A percentile compares a stretch with the other conserved stretches of the same genome.
Conservation (phyloP, 306 rosid genomes). For the Parietaria judaica region DNA sequence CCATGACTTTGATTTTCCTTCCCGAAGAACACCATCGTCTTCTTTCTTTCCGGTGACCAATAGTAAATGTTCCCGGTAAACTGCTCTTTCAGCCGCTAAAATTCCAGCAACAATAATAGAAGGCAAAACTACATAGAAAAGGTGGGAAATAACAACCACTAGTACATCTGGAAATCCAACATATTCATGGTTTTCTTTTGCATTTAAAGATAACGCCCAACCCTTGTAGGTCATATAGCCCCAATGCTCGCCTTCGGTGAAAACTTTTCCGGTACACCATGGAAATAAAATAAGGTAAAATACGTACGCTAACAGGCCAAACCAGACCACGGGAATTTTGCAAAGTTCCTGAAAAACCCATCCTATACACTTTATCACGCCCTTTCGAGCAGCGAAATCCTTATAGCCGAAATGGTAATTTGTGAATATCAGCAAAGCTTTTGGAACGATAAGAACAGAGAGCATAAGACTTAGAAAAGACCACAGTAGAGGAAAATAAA, state of each 20-base stretch:
- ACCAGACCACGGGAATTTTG: constrained; percentile 50
- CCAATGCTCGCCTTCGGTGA: constrained; percentile 43
- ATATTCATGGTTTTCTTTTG: constrained; percentile 41
- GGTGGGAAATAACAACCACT: constrained; percentile 86
- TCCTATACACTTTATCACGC: constrained; percentile 38
- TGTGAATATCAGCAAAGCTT: constrained; percentile 46
- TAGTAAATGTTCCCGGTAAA: constrained; percentile 40
- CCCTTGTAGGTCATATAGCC: constrained; percentile 90
- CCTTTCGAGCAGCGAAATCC: constrained; percentile 39
- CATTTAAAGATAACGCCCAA: constrained; percentile 56
- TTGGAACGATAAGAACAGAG: constrained; percentile 65
- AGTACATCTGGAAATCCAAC: constrained; percentile 77
- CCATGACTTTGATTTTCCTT: constrained; percentile 18
- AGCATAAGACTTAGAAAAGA: constrained; percentile 38
- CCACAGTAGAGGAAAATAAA: constrained; percentile 72
- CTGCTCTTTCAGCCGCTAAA: constrained; percentile 56
- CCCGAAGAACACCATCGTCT: constrained; percentile 45
- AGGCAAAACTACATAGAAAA: constrained; percentile 64
- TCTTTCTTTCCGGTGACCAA: constrained; percentile 59
- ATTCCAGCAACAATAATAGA: constrained; percentile 42
- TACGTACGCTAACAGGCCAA: constrained; percentile 63
- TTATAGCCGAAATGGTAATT: constrained; percentile 50
- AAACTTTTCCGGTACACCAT: constrained; percentile 71
- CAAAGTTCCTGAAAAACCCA: constrained; percentile 76
- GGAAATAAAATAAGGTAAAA: constrained; percentile 63